A percentile compares a stretch with the other conserved stretches of the same genome.
Conservation (phyloP, 2,329 filamentous ascomycete genomes). For the Fusarium avenaceum region DNA sequence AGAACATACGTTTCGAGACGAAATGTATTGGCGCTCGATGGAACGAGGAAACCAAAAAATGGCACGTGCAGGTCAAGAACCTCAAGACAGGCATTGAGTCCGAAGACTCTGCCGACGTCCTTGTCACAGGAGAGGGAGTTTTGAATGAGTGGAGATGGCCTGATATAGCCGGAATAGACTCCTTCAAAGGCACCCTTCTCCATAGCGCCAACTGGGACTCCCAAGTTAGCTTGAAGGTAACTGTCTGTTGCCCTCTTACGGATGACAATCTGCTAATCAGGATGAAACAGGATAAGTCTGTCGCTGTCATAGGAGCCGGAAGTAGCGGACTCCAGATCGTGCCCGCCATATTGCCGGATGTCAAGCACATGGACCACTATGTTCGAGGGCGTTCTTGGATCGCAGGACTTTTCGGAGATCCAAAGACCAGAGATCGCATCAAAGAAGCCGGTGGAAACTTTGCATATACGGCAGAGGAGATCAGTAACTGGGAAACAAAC, state of each 20-base stretch:
- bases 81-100: constrained; percentile 1
- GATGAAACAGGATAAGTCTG: not conserved
- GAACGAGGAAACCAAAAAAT: constrained; percentile 4
- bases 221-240: constrained; percentile 2
- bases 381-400: constrained; percentile 20
- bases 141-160: constrained; percentile 31
- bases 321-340: constrained; percentile 29
- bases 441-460: constrained; percentile 17
- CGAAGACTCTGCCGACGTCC: constrained; percentile 14
- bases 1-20: constrained; percentile 12
- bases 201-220: constrained; percentile 26
- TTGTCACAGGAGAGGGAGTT: constrained; percentile 15
- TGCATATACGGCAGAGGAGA: not conserved
- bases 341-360: not conserved
- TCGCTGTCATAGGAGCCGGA: constrained; percentile 17
- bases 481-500: constrained; percentile 9
- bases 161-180: constrained; percentile 3
- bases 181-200: constrained; percentile 6
- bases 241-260: too few relatives aligned
- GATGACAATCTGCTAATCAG: too few relatives aligned
- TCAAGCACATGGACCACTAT: constrained; percentile 30
- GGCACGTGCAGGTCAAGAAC: constrained; percentile 21
- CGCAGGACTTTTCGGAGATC: constrained; percentile 13
- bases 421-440: constrained; percentile 12
- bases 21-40: constrained; percentile 9